phyloP scores from a whole-genome alignment of 2,329 filamentous ascomycete species.

The Aspergillus uvarum region DNA sequence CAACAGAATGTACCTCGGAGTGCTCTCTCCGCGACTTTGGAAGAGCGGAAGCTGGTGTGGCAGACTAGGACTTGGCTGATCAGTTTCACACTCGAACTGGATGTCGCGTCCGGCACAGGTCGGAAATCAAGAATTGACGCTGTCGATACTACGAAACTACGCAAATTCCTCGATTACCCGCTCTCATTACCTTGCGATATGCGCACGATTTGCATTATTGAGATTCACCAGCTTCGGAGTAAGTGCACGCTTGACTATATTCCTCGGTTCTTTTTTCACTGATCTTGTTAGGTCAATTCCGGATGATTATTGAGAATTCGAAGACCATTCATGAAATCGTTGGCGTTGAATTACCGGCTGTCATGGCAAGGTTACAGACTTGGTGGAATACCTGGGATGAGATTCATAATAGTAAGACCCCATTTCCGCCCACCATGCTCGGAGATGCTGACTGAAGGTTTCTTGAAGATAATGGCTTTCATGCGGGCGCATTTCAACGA shows the following conservation, averaged over 20 bases:
- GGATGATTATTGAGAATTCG: conserved; percentile 31
- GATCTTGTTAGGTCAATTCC: conserved; percentile 23
- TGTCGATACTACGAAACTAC: conserved; percentile 34
- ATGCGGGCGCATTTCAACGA: conserved; percentile 37
- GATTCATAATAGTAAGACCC: conserved; percentile 32
- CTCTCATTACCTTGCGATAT: conserved; percentile 36
- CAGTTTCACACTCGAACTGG: conserved; percentile 35
- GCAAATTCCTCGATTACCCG: conserved; percentile 36
- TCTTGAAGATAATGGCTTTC: conserved; percentile 35
- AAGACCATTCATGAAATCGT: conserved; percentile 28
- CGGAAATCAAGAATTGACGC: conserved; percentile 37
- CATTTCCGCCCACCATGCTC: background rate
- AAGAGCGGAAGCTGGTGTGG: conserved; percentile 37
- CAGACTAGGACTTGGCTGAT: conserved; percentile 38
- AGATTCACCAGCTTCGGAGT: conserved; percentile 38
- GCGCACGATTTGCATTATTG: conserved; percentile 37
- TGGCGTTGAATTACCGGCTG: conserved; percentile 29
- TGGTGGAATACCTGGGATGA: conserved; percentile 40
- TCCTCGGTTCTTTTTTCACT: background rate
- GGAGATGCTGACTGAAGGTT: background rate
- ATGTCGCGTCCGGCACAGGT: conserved; percentile 37
- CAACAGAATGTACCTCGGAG: conserved; percentile 34
- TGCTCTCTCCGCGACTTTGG: conserved; percentile 35
- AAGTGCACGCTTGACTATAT: background rate
- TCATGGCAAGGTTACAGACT: conserved; percentile 32